phyloP scores from a whole-genome alignment of 768 basidiomycete genomes.

The Suillus sp. region DNA sequence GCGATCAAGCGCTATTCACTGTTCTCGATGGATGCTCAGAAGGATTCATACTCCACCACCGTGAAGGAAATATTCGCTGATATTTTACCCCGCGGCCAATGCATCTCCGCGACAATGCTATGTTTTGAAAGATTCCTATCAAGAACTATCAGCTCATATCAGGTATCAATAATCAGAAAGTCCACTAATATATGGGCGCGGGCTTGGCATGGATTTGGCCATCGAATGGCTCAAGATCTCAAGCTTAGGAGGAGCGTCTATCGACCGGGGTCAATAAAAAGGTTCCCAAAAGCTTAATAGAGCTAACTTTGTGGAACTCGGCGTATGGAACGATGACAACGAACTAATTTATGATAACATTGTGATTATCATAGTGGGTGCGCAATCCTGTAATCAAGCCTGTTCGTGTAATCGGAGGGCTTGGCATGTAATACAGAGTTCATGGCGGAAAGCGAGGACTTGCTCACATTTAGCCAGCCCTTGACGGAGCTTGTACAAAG shows the following conservation, averaged over 20 bases:
- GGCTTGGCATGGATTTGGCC: not conserved
- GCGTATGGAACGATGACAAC: not conserved
- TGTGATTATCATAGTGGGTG: not conserved
- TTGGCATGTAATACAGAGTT: not conserved
- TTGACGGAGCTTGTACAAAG: not conserved
- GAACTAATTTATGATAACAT: not conserved
- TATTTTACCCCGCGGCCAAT: not conserved
- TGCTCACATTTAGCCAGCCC: slow-evolving; percentile 3
- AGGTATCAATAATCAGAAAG: not conserved
- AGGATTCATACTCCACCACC: not conserved
- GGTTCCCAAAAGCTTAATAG: not conserved
- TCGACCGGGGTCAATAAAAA: not conserved
- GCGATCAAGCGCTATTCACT: not conserved
- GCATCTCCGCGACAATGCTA: not conserved
- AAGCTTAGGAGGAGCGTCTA: not conserved
- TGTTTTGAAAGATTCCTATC: not conserved
- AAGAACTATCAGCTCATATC: not conserved
- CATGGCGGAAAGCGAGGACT: not conserved
- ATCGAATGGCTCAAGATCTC: not conserved
- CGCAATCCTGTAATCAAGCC: not conserved
- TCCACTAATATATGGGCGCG: not conserved
- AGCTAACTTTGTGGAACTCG: not conserved
- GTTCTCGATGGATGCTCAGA: not conserved
- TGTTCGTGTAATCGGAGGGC: not conserved
- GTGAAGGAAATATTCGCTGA: not conserved